Evolutionary conservation across 306 rosid species (phyloP), one percentile per base, ranked within the genome.

Genomic region (Senna siamea): DNA sequence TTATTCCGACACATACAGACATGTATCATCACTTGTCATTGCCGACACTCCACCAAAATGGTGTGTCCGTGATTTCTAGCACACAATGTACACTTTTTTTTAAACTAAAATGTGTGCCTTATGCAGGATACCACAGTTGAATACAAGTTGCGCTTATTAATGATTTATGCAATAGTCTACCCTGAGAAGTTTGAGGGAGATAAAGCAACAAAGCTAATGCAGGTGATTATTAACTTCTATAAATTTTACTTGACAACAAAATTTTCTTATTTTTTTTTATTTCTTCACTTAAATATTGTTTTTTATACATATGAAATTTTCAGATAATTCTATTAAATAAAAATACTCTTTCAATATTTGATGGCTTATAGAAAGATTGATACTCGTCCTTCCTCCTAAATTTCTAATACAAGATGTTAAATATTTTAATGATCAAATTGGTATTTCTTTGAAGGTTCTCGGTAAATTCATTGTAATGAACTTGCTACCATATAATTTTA

Each of bases 161-260:
- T 94, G 90, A 88, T 94, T 77, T 94, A 88, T 85, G 96, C 98
- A 9, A 66, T 38, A 5, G 93, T 87, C 55, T 89, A 87, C 80
- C 97, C 97, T 59, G 97, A 94, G 73, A 94, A 94, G 86, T 94
- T 94, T 77, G 93, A 91, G 77, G 95, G 94, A 50, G 97, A 91
- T 79, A 94, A 87, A 88, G 98, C 88, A 70, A 4, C 77, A 73
- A 94, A 89, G 86, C 80, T 94, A 79, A 87, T 91, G 96, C 98
- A 94, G 98, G 97, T 94, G 44, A 60, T 72, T 72, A 54, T 59
- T 76, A 66, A 65, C 65, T 40, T 75, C 76, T 70, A 34, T 66
- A 60, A 43, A 58, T 47, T 61, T 48, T 50, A 38, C 52, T 43
- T 63, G 74, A 34, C 18, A 17, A 9, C 5, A 7, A 32, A 32